These are phyloP conservation scores for Volvariella surrecta DNA, from an alignment of 1,284 basidiomycete species.

Conservation along the genomic window DNA sequence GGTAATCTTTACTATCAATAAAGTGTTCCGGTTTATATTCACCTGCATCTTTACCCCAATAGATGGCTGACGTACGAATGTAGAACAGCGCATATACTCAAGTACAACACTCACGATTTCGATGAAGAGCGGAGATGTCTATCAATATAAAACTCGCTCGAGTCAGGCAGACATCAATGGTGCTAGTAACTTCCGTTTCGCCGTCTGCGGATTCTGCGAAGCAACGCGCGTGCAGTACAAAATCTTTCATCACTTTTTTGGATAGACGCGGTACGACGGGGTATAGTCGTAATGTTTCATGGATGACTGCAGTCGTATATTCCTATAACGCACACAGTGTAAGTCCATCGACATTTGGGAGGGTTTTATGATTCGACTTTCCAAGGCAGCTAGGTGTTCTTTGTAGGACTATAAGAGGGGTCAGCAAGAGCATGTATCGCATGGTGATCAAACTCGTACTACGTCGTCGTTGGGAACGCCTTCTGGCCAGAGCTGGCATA, in stretches of 20 bases:
- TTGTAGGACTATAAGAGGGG: slow-evolving; percentile 22
- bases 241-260: slow-evolving; percentile 28
- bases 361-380: slow-evolving; percentile 7
- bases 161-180: slow-evolving; percentile 27
- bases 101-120: slow-evolving; percentile 16
- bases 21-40: slow-evolving; percentile 39
- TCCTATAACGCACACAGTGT: slow-evolving; percentile 21
- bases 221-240: slow-evolving; percentile 22
- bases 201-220: slow-evolving; percentile 22
- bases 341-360: background rate
- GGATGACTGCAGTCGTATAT: slow-evolving; percentile 31
- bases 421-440: slow-evolving; percentile 11
- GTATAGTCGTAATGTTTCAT: slow-evolving; percentile 34
- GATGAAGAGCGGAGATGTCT: slow-evolving; percentile 21
- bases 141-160: slow-evolving; percentile 28
- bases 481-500: slow-evolving; percentile 24
- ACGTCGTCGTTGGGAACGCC: slow-evolving; percentile 15
- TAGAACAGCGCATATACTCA: background rate
- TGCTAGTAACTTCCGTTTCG: slow-evolving; percentile 19
- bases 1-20: slow-evolving; percentile 30
- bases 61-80: slow-evolving; percentile 17
- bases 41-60: slow-evolving; percentile 37
- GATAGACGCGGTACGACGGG: slow-evolving; percentile 29
- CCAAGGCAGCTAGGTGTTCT: slow-evolving; percentile 24
- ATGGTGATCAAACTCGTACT: slow-evolving; percentile 11